Evolutionary conservation across 345 rosid genomes (phyloP), one percentile per base, ranked within the genome.

Genomic region (Eucalyptus curtisii): DNA sequence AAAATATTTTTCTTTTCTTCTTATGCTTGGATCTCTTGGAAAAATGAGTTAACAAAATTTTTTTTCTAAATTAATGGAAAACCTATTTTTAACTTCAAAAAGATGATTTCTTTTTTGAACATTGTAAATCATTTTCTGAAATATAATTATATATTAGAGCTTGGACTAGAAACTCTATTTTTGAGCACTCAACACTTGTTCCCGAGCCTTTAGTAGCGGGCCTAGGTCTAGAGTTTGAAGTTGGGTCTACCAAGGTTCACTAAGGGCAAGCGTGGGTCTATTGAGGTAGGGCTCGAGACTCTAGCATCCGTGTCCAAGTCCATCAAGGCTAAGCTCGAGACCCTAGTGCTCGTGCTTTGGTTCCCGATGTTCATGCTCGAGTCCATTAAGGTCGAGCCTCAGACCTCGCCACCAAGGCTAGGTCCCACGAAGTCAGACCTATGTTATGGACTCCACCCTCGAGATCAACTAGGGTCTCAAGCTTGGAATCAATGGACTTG

Each of bases 131-230:
- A 27, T 61, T 61, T 61, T 61, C 0, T 27, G n/a, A 13, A 27
- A 61, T 61, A 61, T 61, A 13, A 30, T 7, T 61, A 61, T 3
- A 27, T 30, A 61, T 61, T 61, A 27, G 4, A 13, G 16, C 2
- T 61, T 61, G 15, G 31, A 61, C 1, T 30, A 30, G 27, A 64
- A 64, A 64, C 76, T 64, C 31, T 64, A 64, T 17, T 4, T 16
- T n/a, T n/a, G 20, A 16, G 10, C 76, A 7, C 37, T 33, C 76
- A 15, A 64, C 2, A 4, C 40, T 64, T n/a, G 40, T 64, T n/a
- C 76, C 0, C 2, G 1, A 64, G 20, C 40, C 40, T 8, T 14
- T 14, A 33, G 19, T 2, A 5, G 5, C 1, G 3, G 9, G 76
- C 5, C 37, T 7, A n/a, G 10, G 37, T 64, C 5, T n/a, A 30